Conservation (phyloP, 1,284 basidiomycete species). For the Tylopilus orsonianus region DNA sequence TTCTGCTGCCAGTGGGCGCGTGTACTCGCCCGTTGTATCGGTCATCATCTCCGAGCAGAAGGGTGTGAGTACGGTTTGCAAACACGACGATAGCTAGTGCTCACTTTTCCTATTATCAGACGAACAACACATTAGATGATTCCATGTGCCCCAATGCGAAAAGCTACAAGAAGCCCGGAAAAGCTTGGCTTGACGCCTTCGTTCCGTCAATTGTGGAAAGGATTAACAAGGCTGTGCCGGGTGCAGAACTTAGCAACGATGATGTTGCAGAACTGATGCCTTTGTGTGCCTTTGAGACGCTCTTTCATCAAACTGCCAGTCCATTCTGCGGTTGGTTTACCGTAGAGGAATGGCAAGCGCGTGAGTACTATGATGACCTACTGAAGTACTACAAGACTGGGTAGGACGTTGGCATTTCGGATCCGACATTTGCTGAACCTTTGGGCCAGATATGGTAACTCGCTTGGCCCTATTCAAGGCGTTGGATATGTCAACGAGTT, state of each 20-base stretch:
- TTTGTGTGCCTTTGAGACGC: conserved; percentile 79
- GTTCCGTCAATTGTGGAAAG: conserved; percentile 57
- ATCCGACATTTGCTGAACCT: background rate
- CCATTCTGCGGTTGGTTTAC: conserved; percentile 74
- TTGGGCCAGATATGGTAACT: conserved; percentile 56
- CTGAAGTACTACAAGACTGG: conserved; percentile 77
- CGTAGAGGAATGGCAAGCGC: conserved; percentile 55
- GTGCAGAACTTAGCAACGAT: conserved; percentile 53
- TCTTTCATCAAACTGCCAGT: conserved; percentile 54
- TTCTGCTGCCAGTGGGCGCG: conserved; percentile 41
- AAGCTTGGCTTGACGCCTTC: conserved; percentile 56
- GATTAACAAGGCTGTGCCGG: conserved; percentile 62
- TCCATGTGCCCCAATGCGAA: conserved; percentile 65
- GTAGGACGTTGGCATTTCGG: conserved; percentile 35
- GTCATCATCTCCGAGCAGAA: conserved; percentile 60
- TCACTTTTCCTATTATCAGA: conserved; percentile 29
- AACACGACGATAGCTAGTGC: background rate
- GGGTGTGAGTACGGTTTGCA: conserved; percentile 39
- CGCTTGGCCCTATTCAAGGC: conserved; percentile 70
- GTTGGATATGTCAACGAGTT: conserved; percentile 87
- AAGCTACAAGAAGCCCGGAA: conserved; percentile 42
- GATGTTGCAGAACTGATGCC: conserved; percentile 68
- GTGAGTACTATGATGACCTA: conserved; percentile 73
- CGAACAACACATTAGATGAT: conserved; percentile 76
- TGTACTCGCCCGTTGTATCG: conserved; percentile 45